These are phyloP conservation scores for Tetrapisispora iriomotensis DNA, from an alignment of 805 yeast species.

Conservation along the genomic window DNA sequence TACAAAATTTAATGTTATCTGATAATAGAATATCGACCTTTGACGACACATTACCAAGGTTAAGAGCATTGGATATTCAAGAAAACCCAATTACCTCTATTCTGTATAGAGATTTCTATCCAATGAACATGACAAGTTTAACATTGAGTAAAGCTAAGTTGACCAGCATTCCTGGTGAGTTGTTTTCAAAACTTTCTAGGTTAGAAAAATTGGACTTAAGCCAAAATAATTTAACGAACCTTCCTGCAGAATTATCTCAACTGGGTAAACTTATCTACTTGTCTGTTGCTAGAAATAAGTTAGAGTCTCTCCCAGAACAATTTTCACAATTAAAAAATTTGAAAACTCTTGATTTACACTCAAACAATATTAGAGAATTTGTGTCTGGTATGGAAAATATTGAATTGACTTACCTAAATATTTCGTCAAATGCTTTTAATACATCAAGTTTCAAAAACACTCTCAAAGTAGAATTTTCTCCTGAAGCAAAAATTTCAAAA, in stretches of 20 bases:
- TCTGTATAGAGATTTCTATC: conserved; percentile 33
- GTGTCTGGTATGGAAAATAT: conserved; percentile 62
- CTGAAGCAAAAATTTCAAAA: conserved; percentile 32
- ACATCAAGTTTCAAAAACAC: conserved; percentile 33
- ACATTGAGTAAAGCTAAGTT: conserved; percentile 77
- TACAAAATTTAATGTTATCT: conserved; percentile 65
- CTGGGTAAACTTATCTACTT: conserved; percentile 53
- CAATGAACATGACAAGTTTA: conserved; percentile 55
- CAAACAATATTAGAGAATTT: conserved; percentile 65
- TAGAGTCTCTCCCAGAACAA: conserved; percentile 58
- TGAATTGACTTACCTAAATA: conserved; percentile 50
- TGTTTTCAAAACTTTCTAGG: conserved; percentile 51
- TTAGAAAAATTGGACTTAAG: conserved; percentile 69
- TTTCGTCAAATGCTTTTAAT: conserved; percentile 62
- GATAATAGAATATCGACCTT: conserved; percentile 69
- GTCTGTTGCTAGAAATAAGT: conserved; percentile 64
- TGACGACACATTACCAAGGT: conserved; percentile 48
- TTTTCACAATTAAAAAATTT: conserved; percentile 53
- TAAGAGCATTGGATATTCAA: conserved; percentile 64
- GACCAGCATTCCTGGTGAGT: conserved; percentile 56
- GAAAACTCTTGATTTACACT: conserved; percentile 66
- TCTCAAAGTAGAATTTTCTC: conserved; percentile 4
- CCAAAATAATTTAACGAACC: conserved; percentile 66
- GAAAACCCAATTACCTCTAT: conserved; percentile 68
- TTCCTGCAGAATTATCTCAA: conserved; percentile 60